Base-by-base conservation (phyloP, 306 rosid genomes). In the Vigna angularis region DNA sequence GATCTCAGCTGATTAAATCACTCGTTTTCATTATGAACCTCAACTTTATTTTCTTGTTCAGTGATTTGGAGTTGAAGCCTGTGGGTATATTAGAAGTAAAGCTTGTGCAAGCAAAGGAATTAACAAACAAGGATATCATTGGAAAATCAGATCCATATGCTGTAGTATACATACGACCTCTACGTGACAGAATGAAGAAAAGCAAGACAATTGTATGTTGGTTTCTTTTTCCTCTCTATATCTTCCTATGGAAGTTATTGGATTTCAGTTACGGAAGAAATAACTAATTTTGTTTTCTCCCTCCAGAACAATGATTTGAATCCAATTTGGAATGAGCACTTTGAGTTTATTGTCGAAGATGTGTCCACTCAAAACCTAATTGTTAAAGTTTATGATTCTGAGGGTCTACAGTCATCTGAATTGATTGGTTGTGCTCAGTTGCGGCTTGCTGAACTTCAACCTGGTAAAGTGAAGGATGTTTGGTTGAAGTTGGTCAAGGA, bases 81-180 rank as follows among this genome's bases (percentile, higher is more conserved):
- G 94, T 85, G 13, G 99, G 99, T 68, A 80, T 88, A 72, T 83
- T 96, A 80, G 99, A 96, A 83, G 98, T 96, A 76, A 96, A 96
- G 86, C 98, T 96, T 83, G 99, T 96, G 73, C 99, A 96, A 86
- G 99, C 96, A 28, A 96, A 93, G 88, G 97, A 81, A 11, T 86
- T 96, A 69, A 93, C 97, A 65, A 96, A 96, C 89, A 96, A 96
- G 83, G 99, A 96, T 79, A 13, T 96, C 20, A 83, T 96, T 56
- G 99, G 99, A 74, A 96, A 96, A 83, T 96, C 99, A 47, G 98
- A 96, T 80, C 99, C 99, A 20, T 96, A 74, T 83, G 98, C 99
- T 30, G 88, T 86, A 50, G 4, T 96, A 8, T 93, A 86, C 65
- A 56, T 96, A 74, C 88, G 98, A 12, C 99, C 98, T 83, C 42